Evolutionary conservation across 2,329 filamentous ascomycete genomes (phyloP).

Genomic region (Pseudogymnoascus sp.): DNA sequence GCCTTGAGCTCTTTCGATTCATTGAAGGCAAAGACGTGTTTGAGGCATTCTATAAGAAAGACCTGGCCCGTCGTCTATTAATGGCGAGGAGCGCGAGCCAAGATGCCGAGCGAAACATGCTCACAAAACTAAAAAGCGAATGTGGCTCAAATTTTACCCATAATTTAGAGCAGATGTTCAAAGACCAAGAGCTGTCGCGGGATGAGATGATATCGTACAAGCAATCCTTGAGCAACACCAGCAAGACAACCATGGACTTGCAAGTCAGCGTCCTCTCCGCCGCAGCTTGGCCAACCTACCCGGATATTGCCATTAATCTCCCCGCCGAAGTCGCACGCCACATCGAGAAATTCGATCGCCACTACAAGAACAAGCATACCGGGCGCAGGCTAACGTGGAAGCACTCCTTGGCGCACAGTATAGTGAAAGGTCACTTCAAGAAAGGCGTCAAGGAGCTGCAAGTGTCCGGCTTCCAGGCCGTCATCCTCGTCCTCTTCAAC

Average conservation of each 20-base stretch:
- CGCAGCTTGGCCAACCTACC: constrained; percentile 88
- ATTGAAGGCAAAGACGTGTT: constrained; percentile 97
- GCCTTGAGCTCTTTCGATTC: constrained; percentile 90
- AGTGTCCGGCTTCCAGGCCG: constrained; percentile 86
- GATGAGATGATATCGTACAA: constrained; percentile 93
- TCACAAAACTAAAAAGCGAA: constrained; percentile 83
- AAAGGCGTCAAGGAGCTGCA: constrained; percentile 81
- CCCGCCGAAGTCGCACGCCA: constrained; percentile 70
- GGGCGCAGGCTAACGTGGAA: constrained; percentile 87
- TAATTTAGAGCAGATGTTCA: constrained; percentile 99
- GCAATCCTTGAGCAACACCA: constrained; percentile 49
- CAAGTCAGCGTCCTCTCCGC: constrained; percentile 86
- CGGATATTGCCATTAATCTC: constrained; percentile 59
- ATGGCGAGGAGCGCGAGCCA: constrained; percentile 91
- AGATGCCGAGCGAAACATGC: constrained; percentile 42
- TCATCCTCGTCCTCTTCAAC: constrained; percentile 89
- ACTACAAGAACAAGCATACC: constrained; percentile 85
- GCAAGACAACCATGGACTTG: constrained; percentile 58
- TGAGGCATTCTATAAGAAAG: constrained; percentile 98
- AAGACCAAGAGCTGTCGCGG: constrained; percentile 86
- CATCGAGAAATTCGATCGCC: constrained; percentile 72
- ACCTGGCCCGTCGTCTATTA: constrained; percentile 79
- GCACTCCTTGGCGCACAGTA: constrained; percentile 84
- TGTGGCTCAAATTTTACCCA: constrained; percentile 93
- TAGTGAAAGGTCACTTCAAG: constrained; percentile 73